Percentiles rank a stretch among this genome's conserved stretches.
Conservation (phyloP, 768 basidiomycete genomes). For the Hydnomerulius pinastri region DNA sequence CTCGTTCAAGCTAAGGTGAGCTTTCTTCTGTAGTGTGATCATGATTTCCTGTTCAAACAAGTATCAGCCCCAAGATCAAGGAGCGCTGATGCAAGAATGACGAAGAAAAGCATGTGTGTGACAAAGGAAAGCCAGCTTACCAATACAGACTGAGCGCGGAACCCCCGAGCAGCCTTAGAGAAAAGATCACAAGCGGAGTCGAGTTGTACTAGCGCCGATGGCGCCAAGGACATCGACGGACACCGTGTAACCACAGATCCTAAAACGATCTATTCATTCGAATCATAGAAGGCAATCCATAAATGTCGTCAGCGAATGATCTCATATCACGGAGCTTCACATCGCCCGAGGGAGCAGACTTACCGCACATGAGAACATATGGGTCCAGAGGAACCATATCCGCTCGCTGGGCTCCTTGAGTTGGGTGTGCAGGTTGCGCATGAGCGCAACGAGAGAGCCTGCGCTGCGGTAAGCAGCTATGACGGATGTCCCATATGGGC, state of each 20-base stretch:
- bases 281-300: slow-evolving; percentile 7
- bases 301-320: slow-evolving; percentile 11
- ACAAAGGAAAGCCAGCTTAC: slow-evolving; percentile 37
- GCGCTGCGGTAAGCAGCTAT: slow-evolving; percentile 76
- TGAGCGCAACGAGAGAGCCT: slow-evolving; percentile 67
- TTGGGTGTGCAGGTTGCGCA: slow-evolving; percentile 68
- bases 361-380: slow-evolving; percentile 63
- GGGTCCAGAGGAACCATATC: slow-evolving; percentile 57
- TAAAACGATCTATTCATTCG: slow-evolving; percentile 53
- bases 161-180: slow-evolving; percentile 65
- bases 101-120: background rate
- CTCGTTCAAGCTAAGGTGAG: slow-evolving; percentile 64
- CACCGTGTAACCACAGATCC: slow-evolving; percentile 78
- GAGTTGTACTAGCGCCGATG: slow-evolving; percentile 70
- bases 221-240: slow-evolving; percentile 77
- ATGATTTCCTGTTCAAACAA: slow-evolving; percentile 53
- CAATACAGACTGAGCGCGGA: slow-evolving; percentile 64
- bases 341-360: slow-evolving; percentile 25
- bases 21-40: slow-evolving; percentile 62
- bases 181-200: slow-evolving; percentile 78
- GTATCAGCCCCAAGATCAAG: background rate
- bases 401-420: slow-evolving; percentile 63
- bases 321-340: slow-evolving; percentile 11
- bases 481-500: slow-evolving; percentile 71
- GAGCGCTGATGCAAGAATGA: slow-evolving; percentile 10